A percentile compares a stretch with the other conserved stretches of the same genome.
Evolutionary conservation across 441 rosid species (phyloP).

Genomic region (Aleurites moluccanus): DNA sequence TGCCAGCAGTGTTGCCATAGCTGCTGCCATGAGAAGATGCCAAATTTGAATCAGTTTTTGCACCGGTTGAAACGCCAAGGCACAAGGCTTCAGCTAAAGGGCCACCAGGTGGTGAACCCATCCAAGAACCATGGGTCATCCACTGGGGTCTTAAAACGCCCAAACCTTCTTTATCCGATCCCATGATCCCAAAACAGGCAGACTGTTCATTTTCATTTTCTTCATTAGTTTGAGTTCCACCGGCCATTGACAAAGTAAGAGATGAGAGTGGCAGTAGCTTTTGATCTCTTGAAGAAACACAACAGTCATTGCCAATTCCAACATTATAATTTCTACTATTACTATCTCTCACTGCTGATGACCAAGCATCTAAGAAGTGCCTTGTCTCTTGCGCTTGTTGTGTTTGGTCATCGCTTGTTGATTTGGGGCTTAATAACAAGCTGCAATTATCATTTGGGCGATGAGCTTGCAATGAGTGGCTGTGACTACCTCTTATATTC

Average conservation of each 20-base stretch:
- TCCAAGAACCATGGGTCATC: conserved; percentile 45
- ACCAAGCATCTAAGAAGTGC: conserved; percentile 61
- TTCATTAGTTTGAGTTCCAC: conserved; percentile 35
- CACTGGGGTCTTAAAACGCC: conserved; percentile 39
- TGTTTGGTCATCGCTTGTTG: conserved; percentile 36
- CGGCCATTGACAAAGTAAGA: conserved; percentile 62
- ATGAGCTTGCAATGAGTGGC: conserved; percentile 30
- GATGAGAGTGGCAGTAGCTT: conserved; percentile 41
- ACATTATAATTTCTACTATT: background rate
- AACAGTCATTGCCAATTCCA: conserved; percentile 18
- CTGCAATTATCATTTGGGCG: conserved; percentile 34
- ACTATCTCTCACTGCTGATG: conserved; percentile 30
- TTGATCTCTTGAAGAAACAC: conserved; percentile 30
- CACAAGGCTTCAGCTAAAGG: conserved; percentile 73
- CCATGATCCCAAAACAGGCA: conserved; percentile 28
- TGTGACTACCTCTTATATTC: conserved; percentile 19
- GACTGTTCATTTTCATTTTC: conserved; percentile 35
- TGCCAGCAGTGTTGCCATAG: conserved; percentile 5
- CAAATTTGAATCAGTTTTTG: conserved; percentile 28
- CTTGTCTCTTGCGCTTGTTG: conserved; percentile 55
- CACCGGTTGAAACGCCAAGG: conserved; percentile 54
- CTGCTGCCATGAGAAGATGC: conserved; percentile 17
- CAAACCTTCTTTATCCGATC: conserved; percentile 13
- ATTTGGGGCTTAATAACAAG: conserved; percentile 35
- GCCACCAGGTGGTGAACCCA: conserved; percentile 63